Percentiles rank a stretch among this genome's conserved stretches.
Conservation (phyloP, 768 basidiomycete species). For the Lyophyllum decastes region DNA sequence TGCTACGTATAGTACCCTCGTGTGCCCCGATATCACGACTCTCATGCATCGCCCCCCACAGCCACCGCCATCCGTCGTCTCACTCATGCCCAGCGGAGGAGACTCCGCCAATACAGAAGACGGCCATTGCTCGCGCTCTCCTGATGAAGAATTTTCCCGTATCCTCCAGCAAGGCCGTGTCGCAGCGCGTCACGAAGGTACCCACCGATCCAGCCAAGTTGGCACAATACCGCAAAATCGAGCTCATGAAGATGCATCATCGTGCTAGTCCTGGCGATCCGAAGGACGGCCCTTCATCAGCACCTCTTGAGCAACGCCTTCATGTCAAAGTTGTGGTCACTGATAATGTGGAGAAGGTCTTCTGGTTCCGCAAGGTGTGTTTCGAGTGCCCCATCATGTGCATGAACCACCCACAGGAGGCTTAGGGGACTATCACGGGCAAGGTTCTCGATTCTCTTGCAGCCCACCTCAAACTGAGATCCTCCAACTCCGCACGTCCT, state of each 20-base stretch:
- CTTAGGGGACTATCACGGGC: slow-evolving; percentile 58
- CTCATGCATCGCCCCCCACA: slow-evolving; percentile 26
- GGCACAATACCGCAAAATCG: slow-evolving; percentile 56
- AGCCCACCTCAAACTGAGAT: slow-evolving; percentile 32
- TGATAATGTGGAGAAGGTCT: slow-evolving; percentile 39
- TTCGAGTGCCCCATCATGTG: neutral
- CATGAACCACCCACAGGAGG: neutral
- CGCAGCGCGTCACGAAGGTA: slow-evolving; percentile 28
- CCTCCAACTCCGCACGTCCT: slow-evolving; percentile 32
- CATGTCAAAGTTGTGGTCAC: slow-evolving; percentile 49
- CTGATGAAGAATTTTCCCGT: slow-evolving; percentile 54
- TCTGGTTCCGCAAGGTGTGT: slow-evolving; percentile 77
- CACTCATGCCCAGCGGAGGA: slow-evolving; percentile 50
- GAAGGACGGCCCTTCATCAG: slow-evolving; percentile 47
- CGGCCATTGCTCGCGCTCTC: slow-evolving; percentile 50
- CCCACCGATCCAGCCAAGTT: slow-evolving; percentile 55
- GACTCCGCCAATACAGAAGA: slow-evolving; percentile 29
- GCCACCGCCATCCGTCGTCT: slow-evolving; percentile 68
- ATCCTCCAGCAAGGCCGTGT: slow-evolving; percentile 18
- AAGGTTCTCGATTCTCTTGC: slow-evolving; percentile 61
- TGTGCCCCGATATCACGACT: slow-evolving; percentile 10
- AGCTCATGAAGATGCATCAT: slow-evolving; percentile 77
- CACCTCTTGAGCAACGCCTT: slow-evolving; percentile 57
- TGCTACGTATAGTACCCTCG: slow-evolving; percentile 44
- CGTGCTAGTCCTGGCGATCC: slow-evolving; percentile 64